Evolutionary conservation across 257 asterid genomes (phyloP).

Genomic region (Petrea volubilis): DNA sequence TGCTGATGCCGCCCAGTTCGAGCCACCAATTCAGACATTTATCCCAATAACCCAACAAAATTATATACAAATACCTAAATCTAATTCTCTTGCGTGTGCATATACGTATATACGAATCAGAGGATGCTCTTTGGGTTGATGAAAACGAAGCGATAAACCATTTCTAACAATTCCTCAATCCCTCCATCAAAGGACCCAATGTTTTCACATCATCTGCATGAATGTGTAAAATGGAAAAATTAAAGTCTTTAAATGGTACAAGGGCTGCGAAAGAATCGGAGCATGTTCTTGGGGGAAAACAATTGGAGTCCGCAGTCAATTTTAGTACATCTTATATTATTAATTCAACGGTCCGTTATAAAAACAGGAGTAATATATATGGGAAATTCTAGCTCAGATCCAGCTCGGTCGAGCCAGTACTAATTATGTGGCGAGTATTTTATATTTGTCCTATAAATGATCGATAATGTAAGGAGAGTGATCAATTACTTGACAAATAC

Average conservation of each 20-base stretch:
- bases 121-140: conserved; percentile 20
- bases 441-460: too few relatives aligned
- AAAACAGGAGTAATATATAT: background rate
- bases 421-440: too few relatives aligned
- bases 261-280: conserved; percentile 56
- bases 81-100: background rate
- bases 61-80: background rate
- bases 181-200: conserved; percentile 17
- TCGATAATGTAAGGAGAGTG: too few relatives aligned
- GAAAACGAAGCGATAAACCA: conserved; percentile 28
- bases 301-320: conserved; percentile 36
- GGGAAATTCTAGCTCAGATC: too few relatives aligned
- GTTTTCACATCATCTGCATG: conserved; percentile 25
- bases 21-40: conserved; percentile 95
- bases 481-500: too few relatives aligned
- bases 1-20: conserved; percentile 93
- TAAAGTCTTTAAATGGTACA: conserved; percentile 29
- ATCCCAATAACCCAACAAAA: conserved; percentile 17
- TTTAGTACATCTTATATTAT: conserved; percentile 37
- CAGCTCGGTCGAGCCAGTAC: too few relatives aligned
- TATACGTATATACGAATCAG: conserved; percentile 17
- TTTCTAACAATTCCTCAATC: conserved; percentile 21
- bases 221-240: conserved; percentile 9
- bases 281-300: conserved; percentile 35
- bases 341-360: conserved; percentile 35